phyloP scores from a whole-genome alignment of 345 rosid genomes.

The Rhodamnia rubescens region DNA sequence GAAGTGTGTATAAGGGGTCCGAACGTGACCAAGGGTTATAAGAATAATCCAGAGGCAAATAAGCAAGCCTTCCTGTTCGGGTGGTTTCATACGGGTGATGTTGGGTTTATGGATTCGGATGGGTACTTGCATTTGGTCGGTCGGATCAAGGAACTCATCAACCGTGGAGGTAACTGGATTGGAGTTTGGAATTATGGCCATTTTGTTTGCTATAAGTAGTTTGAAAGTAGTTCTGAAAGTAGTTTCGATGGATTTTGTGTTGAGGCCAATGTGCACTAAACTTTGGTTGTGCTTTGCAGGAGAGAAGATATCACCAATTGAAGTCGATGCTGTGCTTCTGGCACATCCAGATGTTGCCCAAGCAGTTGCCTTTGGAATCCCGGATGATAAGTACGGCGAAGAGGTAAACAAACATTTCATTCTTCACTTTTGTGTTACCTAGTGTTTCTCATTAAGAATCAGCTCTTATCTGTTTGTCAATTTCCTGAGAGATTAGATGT shows the following conservation, averaged over 20 bases:
- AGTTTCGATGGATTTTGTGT: background rate
- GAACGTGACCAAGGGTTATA: conserved; percentile 89
- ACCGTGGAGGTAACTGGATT: conserved; percentile 69
- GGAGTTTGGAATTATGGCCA: background rate
- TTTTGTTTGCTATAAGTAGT: background rate
- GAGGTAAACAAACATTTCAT: conserved; percentile 37
- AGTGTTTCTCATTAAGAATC: background rate
- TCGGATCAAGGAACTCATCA: conserved; percentile 91
- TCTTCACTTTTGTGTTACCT: background rate
- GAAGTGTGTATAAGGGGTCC: conserved; percentile 87
- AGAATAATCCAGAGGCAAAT: conserved; percentile 84
- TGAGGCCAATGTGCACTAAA: background rate
- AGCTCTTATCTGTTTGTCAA: background rate
- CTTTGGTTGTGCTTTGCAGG: conserved; percentile 26
- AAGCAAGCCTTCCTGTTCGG: conserved; percentile 70
- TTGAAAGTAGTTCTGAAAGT: background rate
- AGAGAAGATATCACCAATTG: conserved; percentile 92
- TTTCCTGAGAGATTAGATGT: background rate
- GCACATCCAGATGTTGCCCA: conserved; percentile 68
- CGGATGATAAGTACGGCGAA: conserved; percentile 94
- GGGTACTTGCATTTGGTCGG: conserved; percentile 88
- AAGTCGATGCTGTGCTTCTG: conserved; percentile 79
- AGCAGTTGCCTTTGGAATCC: conserved; percentile 83
- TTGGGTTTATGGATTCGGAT: conserved; percentile 67
- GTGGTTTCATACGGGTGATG: conserved; percentile 93